Percentiles rank a stretch among this genome's conserved stretches.
Conservation (phyloP, 257 asterid genomes). For the Osmanthus fragrans region DNA sequence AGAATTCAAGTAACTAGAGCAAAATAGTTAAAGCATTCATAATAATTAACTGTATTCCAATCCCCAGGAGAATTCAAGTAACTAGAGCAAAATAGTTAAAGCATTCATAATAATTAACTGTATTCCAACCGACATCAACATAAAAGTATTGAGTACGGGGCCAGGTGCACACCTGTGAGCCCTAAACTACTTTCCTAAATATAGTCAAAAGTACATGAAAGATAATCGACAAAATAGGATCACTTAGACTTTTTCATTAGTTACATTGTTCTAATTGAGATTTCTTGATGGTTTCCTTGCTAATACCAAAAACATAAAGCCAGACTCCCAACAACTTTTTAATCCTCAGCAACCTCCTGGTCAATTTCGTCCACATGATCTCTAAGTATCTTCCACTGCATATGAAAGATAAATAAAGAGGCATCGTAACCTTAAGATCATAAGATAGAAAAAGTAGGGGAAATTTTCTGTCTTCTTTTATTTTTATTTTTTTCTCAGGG, state of each 20-base stretch:
- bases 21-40: slow-evolving; percentile 2
- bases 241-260: slow-evolving; percentile 9
- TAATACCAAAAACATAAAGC: background rate
- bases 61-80: too few species aligned
- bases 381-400: slow-evolving; percentile 77
- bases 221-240: slow-evolving; percentile 8
- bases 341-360: slow-evolving; percentile 52
- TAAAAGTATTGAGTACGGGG: slow-evolving; percentile 2
- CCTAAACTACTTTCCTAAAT: slow-evolving; percentile 15
- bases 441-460: background rate
- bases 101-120: background rate
- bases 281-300: background rate
- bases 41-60: background rate
- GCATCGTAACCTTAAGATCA: background rate
- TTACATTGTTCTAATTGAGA: slow-evolving; percentile 17
- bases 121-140: background rate
- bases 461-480: too few species aligned
- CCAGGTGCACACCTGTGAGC: slow-evolving; percentile 25
- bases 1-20: background rate
- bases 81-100: too few species aligned
- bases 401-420: slow-evolving; percentile 16
- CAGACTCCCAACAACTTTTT: background rate
- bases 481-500: background rate
- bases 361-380: slow-evolving; percentile 83
- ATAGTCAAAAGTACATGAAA: slow-evolving; percentile 4